Conservation (phyloP, 768 basidiomycete genomes). For the Rhizopogon salebrosus region DNA sequence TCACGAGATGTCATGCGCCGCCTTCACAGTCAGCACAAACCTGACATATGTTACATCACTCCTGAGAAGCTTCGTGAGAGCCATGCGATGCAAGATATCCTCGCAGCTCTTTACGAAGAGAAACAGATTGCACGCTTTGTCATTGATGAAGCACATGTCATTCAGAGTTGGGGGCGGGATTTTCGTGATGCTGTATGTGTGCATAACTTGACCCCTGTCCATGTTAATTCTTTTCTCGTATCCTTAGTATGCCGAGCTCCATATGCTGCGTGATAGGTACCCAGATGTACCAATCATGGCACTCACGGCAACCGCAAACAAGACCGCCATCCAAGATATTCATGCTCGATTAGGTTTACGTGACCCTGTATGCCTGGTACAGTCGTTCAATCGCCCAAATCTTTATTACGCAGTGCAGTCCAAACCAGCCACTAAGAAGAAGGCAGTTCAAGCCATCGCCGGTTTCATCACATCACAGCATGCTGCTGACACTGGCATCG, state of each 20-base stretch:
- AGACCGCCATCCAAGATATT: constrained; percentile 74
- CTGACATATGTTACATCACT: constrained; percentile 79
- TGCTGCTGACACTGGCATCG: constrained; percentile 63
- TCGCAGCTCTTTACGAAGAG: constrained; percentile 52
- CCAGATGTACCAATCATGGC: constrained; percentile 90
- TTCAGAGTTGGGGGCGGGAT: constrained; percentile 91
- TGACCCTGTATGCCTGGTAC: constrained; percentile 52
- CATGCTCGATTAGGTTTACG: constrained; percentile 59
- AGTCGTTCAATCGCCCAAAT: constrained; percentile 95
- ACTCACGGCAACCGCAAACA: constrained; percentile 90
- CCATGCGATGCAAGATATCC: constrained; percentile 43
- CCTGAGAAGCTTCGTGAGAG: constrained; percentile 83
- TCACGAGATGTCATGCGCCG: constrained; percentile 38
- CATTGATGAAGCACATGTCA: constrained; percentile 95
- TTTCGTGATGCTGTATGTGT: constrained; percentile 74
- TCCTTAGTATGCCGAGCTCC: constrained; percentile 62
- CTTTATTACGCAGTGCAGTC: constrained; percentile 65
- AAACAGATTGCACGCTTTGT: constrained; percentile 81
- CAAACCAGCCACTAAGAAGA: constrained; percentile 39
- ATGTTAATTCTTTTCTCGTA: background rate
- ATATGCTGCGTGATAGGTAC: constrained; percentile 64
- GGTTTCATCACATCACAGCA: constrained; percentile 61
- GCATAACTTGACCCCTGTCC: background rate
- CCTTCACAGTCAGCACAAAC: constrained; percentile 42
- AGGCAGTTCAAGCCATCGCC: constrained; percentile 56